phyloP scores from a whole-genome alignment of 2,329 filamentous ascomycete genomes.

The Pestalotiopsis sp. region DNA sequence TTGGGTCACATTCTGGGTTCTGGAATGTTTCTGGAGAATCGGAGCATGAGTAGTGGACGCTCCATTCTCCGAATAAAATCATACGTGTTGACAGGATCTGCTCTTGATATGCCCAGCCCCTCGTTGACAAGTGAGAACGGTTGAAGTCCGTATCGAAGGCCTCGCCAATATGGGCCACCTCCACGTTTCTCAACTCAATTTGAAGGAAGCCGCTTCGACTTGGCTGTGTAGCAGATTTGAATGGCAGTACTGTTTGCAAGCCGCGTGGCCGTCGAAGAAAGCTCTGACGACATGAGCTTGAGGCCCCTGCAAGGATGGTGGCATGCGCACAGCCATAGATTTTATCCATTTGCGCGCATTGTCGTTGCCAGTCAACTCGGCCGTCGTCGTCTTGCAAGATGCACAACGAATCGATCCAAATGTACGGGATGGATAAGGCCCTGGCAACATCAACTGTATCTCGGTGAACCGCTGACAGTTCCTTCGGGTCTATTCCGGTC shows the following conservation, averaged over 20 bases:
- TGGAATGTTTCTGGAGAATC: not conserved
- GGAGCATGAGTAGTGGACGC: not conserved
- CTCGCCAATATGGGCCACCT: no score
- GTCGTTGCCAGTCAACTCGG: not conserved
- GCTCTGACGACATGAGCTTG: not conserved
- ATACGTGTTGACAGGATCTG: not conserved
- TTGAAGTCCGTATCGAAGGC: no score
- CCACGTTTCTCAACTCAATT: not conserved
- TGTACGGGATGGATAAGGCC: not conserved
- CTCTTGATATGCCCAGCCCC: not conserved
- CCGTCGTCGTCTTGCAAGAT: not conserved
- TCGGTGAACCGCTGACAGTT: not conserved
- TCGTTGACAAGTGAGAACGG: not conserved
- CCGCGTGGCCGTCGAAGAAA: not conserved
- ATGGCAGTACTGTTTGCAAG: not conserved
- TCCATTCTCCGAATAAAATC: not conserved
- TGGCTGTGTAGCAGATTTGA: not conserved
- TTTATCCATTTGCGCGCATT: not conserved
- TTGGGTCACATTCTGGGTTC: not conserved
- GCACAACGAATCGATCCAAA: not conserved
- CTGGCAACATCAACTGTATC: not conserved
- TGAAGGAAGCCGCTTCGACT: not conserved
- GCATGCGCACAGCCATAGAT: not conserved
- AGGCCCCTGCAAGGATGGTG: not conserved
- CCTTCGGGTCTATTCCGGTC: not conserved